A percentile compares a stretch with the other conserved stretches of the same genome.
Evolutionary conservation across 169 alveolate genomes (phyloP).

Genomic region (Amoebophrya sp.): DNA sequence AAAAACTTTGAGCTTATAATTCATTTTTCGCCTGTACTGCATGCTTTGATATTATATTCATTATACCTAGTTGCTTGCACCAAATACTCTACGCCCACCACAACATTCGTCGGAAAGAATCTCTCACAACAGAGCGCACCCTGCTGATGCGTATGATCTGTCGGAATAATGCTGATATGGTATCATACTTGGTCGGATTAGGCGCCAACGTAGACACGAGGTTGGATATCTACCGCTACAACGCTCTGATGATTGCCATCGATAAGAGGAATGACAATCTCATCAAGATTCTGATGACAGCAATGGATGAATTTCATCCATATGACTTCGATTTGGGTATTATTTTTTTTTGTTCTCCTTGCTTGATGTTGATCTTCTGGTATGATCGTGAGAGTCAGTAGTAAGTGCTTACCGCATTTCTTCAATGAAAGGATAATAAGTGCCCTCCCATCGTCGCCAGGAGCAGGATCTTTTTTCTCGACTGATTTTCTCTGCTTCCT

Average conservation of each 20-base stretch:
- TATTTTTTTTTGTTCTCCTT: not conserved
- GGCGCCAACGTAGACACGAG: not conserved
- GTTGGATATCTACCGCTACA: not conserved
- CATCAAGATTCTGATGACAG: not conserved
- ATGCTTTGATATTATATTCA: no score
- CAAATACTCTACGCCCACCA: no score
- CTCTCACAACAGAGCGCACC: not conserved
- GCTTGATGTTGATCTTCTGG: not conserved
- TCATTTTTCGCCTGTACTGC: no score
- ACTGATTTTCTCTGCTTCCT: no score
- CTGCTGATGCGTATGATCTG: not conserved
- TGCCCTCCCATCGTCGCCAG: no score
- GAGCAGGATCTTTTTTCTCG: no score
- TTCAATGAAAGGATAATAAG: no score
- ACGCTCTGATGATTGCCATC: not conserved
- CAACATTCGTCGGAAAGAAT: no score
- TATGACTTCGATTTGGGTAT: not conserved
- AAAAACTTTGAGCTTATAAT: no score
- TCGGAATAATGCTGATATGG: not conserved
- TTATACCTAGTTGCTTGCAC: no score
- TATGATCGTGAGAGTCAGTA: no score
- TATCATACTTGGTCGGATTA: not conserved
- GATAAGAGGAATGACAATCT: not conserved
- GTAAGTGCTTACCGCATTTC: no score
- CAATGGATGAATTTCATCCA: not conserved